Evolutionary conservation across 148 eudicot species (phyloP).

Genomic region (Fagopyrum esculentum): DNA sequence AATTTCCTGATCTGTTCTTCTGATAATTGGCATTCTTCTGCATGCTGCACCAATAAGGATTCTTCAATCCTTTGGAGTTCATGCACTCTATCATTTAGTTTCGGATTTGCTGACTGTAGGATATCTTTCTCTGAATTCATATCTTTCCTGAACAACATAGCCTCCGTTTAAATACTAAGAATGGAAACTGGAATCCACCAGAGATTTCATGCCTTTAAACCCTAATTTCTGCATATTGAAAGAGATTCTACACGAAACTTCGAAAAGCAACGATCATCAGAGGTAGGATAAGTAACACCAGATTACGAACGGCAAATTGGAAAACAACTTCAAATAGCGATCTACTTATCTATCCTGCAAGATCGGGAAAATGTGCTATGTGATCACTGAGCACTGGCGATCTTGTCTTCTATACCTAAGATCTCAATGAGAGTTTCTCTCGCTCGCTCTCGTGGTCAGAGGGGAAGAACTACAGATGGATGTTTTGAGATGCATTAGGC

Average conservation of each 20-base stretch:
- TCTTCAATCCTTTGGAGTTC: slow-evolving; percentile 71
- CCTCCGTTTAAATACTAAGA: too few relatives aligned
- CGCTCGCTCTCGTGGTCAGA: neutral
- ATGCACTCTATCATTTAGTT: slow-evolving; percentile 39
- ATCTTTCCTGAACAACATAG: too few relatives aligned
- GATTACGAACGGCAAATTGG: neutral
- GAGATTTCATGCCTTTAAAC: slow-evolving; percentile 54
- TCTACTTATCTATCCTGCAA: neutral
- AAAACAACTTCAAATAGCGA: neutral
- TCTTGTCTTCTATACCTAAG: neutral
- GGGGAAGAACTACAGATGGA: neutral
- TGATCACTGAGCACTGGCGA: neutral
- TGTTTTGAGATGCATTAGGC: slow-evolving; percentile 1
- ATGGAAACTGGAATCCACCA: too few relatives aligned
- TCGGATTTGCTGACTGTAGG: slow-evolving; percentile 45
- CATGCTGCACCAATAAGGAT: slow-evolving; percentile 75
- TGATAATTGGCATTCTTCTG: slow-evolving; percentile 72
- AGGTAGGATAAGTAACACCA: neutral
- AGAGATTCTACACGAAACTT: neutral
- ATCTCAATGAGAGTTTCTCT: neutral
- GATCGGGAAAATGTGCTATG: neutral
- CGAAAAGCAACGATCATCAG: neutral
- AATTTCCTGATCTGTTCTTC: slow-evolving; percentile 64
- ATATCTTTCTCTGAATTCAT: slow-evolving; percentile 55
- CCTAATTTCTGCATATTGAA: slow-evolving; percentile 57